Conservation (phyloP, 2,329 filamentous ascomycete genomes). For the Mycosphaerella arachidis region DNA sequence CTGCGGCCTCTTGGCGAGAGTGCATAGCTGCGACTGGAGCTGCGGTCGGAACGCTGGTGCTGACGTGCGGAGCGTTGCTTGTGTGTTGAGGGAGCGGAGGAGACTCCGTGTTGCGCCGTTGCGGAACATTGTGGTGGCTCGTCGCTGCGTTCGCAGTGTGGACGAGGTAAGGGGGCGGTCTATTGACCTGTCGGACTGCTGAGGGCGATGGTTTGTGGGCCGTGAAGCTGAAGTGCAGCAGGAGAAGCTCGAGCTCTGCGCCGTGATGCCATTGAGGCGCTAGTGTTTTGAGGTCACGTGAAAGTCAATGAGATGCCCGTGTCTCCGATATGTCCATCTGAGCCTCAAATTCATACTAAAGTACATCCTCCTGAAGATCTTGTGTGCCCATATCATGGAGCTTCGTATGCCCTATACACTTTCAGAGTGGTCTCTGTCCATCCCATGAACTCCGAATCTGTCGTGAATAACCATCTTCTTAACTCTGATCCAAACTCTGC, state of each 20-base stretch:
- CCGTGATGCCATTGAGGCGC: too few relatives aligned
- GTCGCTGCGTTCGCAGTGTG: not conserved
- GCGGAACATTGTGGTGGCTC: slow-evolving; percentile 39
- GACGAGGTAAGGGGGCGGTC: not conserved
- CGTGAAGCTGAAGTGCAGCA: not conserved
- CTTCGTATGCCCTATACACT: too few relatives aligned
- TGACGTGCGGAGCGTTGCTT: slow-evolving; percentile 15
- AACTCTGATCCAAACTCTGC: slow-evolving; percentile 38
- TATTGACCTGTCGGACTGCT: slow-evolving; percentile 1
- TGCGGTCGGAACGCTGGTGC: slow-evolving; percentile 32
- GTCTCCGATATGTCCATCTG: too few relatives aligned
- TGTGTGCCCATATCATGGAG: too few relatives aligned
- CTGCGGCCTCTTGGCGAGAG: slow-evolving; percentile 33
- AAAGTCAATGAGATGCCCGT: too few relatives aligned
- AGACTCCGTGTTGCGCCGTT: slow-evolving; percentile 40
- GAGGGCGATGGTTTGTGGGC: not conserved
- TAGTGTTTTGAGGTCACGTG: too few relatives aligned
- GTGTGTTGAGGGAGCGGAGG: slow-evolving; percentile 35
- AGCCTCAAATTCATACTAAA: too few relatives aligned
- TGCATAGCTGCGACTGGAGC: slow-evolving; percentile 42
- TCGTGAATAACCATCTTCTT: not conserved
- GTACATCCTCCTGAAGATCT: too few relatives aligned
- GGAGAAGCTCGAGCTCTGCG: not conserved
- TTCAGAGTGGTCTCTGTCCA: too few relatives aligned
- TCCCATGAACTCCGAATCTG: not conserved